Base-by-base conservation (phyloP, 805 yeast genomes). In the Candida tibetensis region DNA sequence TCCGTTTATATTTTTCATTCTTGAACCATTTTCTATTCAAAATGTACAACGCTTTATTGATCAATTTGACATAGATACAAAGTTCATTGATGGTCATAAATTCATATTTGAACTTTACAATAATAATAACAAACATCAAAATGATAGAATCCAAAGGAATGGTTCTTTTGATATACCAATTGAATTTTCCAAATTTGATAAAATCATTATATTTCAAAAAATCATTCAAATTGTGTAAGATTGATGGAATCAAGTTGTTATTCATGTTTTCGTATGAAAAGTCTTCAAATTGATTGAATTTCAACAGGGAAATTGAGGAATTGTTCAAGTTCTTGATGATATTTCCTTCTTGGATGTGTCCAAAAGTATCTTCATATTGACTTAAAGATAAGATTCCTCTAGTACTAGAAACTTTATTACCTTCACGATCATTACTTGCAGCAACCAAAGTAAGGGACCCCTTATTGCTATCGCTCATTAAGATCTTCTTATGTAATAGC, bases 141-240 rank as follows among this genome's bases (percentile, higher is more conserved):
- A 77, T 72, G 12, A 79, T 67, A 5, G 81, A 76, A 54, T 79
- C 82, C 36, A 78, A 62, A 2, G 85, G 85, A 33, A 79, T 69
- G n/a, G 77, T 75, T 31, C 81, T 64, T 49, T 78, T 72, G 34
- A 78, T 66, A 45, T 77, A 79, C 84, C 84, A 79, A 47, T 78
- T 79, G 53, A 64, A 79, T 39, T 71, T 68, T 4, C 77, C 77
- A 51, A 71, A 75, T 35, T 72, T 68, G 40, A 71, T 68, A 47
- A 74, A 74, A 45, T 76, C 74, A 40, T 73, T 72, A 45, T 74
- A 69, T 51, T 73, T 71, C 42, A 75, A 56, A 48, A 78, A 79
- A 41, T 76, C 77, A 47, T 74, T 74, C 45, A 79, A 57, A 45
- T 76, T 77, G 47, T 79, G 83, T 31, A 79, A 49, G 8, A 79